Evolutionary conservation across 441 rosid genomes (phyloP), one percentile per base, ranked within the genome.

Genomic region (Jatropha multifida): DNA sequence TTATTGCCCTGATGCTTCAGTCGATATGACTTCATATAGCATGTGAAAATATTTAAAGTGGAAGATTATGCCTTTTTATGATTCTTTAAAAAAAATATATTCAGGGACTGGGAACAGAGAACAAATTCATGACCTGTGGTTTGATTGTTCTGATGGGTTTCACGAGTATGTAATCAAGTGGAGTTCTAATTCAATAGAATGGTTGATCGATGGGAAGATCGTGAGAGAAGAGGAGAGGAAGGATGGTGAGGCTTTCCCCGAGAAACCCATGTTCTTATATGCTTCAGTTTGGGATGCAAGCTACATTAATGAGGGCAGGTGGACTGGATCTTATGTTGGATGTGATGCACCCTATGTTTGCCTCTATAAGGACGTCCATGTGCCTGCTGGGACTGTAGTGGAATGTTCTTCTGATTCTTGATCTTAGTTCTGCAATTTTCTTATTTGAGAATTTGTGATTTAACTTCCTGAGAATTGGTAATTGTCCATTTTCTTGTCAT

Each of bases 251-350:
- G 67, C 38, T 9, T 81, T 85, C 69, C 90, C 90, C 1, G 73
- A 81, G 55, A 88, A 81, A 60, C 83, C 88, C 5, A 85, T 86
- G 90, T 86, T 78, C 73, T 58, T 86, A 81, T 85, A 86, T 27
- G 82, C 90, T 46, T 88, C 92, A 5, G 68, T 86, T 46, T 86
- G 90, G 90, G 86, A 88, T 69, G 90, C 90, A 7, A 84, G 90
- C 86, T 80, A 63, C 81, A 84, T 85, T 32, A 81, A 62, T 66
- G 76, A 81, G 14, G 89, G 80, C 7, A 68, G 76, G 65, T 88
- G 92, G 92, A 74, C 86, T 32, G 92, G 89, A 14, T 76, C 78
- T 15, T 86, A 83, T 17, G 20, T 70, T 20, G 90, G 90, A 11
- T 76, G 75, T 14, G 87, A 88, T 66, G 85, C 79, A 14, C 92